These are phyloP conservation scores for Syncephalis plumigaleata DNA, from an alignment of 371 early-diverging fungal genomes.

Conservation along the genomic window DNA sequence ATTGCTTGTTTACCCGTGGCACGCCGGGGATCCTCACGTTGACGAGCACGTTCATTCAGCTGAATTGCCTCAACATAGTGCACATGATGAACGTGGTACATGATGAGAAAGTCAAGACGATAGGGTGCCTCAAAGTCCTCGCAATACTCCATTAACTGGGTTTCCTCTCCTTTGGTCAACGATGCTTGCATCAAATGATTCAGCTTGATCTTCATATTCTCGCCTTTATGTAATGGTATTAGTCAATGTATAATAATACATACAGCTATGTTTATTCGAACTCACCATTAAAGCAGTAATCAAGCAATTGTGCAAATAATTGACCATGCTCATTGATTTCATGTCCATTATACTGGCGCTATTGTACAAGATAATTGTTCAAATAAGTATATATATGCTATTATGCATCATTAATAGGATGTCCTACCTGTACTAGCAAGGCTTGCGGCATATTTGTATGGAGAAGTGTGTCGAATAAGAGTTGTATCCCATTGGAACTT, in stretches of 20 bases:
- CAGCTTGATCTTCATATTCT: neutral
- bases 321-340: neutral
- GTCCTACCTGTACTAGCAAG: no score
- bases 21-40: neutral
- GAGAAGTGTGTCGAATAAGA: no score
- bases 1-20: neutral
- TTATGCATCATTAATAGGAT: no score
- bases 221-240: neutral
- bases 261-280: constrained; percentile 5
- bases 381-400: no score
- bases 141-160: neutral
- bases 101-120: neutral
- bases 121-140: neutral
- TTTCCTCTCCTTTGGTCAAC: neutral
- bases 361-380: neutral
- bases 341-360: neutral
- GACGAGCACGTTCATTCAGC: neutral
- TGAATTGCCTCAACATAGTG: neutral
- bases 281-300: neutral
- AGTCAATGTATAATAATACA: neutral
- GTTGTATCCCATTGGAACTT: no score
- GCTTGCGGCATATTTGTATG: no score
- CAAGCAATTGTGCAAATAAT: neutral
- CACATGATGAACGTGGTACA: neutral
- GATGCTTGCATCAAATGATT: neutral